Evolutionary conservation across 305 asterid genomes (phyloP), one percentile per base, ranked within the genome.

Genomic region (Fraxinus nigra): DNA sequence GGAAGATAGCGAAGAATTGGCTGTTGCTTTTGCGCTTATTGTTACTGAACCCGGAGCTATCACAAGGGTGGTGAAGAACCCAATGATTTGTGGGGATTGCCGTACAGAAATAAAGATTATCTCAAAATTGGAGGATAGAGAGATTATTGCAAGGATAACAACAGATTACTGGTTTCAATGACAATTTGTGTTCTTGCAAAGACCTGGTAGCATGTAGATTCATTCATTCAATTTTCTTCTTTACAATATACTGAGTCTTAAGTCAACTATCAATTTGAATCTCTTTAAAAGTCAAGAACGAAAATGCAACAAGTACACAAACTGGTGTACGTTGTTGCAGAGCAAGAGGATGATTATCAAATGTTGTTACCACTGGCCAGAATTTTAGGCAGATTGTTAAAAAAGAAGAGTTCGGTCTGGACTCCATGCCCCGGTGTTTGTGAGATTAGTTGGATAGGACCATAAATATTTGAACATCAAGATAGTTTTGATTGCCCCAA

Each of bases 1-100:
- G 56, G 95, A 91, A 86, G 97, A 93, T 65, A 89, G 95, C 13
- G 95, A 91, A 81, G 91, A 89, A 77, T 56, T 91, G 88, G 95
- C 95, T 7, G 89, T 93, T 76, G 89, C 94, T 69, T 91, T 93
- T 61, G 85, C 88, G 48, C 48, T 93, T 32, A 90, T 93, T 37
- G 91, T 90, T 59, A 79, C 84, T 40, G 90, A 86, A 33, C 89
- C 90, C 5, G 88, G 92, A 30, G 43, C 80, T 14, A 86, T 83
- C 67, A 89, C 90, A 77, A 35, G 38, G 38, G 38, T 35, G 38
- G 38, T 35, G 38, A 35, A 35, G 38, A 5, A 34, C 38, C 38
- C 7, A 35, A 35, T 35, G 38, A 35, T 35, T 35, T 5, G 38
- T 35, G 8, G 38, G 38, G 38, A 35, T 35, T 35, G 38, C 38